A percentile compares a stretch with the other conserved stretches of the same genome.
Conservation (phyloP, 192 early-diverging fungal species). For the Backusella morwellensis region DNA sequence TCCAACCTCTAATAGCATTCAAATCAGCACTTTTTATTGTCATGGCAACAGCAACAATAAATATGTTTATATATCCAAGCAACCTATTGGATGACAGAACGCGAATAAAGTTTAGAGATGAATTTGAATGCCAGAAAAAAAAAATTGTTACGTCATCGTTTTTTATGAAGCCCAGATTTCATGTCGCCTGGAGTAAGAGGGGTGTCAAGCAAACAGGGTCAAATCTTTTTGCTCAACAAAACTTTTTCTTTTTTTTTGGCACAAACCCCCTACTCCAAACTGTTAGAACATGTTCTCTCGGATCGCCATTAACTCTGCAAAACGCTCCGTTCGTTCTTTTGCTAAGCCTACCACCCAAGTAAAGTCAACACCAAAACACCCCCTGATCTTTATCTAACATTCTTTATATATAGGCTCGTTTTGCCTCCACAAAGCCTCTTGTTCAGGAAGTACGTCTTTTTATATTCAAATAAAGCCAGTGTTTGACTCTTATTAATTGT, state of each 20-base stretch:
- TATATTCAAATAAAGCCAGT: background rate
- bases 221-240: slow-evolving; percentile 1
- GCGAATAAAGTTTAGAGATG: too few relatives aligned
- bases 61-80: too few relatives aligned
- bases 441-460: slow-evolving; percentile 28
- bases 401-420: slow-evolving; percentile 28
- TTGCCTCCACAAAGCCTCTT: slow-evolving; percentile 36
- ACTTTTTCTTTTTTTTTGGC: slow-evolving; percentile 15
- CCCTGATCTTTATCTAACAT: background rate
- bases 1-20: too few relatives aligned
- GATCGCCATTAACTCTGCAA: slow-evolving; percentile 34
- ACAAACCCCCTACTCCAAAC: slow-evolving; percentile 17
- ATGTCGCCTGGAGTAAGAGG: background rate
- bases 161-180: background rate
- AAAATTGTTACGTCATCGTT: background rate
- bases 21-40: too few relatives aligned
- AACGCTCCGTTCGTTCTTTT: slow-evolving; percentile 31
- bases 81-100: too few relatives aligned
- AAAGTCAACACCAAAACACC: background rate
- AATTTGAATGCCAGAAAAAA: background rate
- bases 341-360: slow-evolving; percentile 25
- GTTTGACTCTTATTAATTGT: background rate
- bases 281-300: slow-evolving; percentile 35
- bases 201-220: slow-evolving; percentile 6
- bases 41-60: too few relatives aligned